These are phyloP conservation scores for Paramecium sexaurelia DNA, from an alignment of 73 alveolate species.

Conservation along the genomic window DNA sequence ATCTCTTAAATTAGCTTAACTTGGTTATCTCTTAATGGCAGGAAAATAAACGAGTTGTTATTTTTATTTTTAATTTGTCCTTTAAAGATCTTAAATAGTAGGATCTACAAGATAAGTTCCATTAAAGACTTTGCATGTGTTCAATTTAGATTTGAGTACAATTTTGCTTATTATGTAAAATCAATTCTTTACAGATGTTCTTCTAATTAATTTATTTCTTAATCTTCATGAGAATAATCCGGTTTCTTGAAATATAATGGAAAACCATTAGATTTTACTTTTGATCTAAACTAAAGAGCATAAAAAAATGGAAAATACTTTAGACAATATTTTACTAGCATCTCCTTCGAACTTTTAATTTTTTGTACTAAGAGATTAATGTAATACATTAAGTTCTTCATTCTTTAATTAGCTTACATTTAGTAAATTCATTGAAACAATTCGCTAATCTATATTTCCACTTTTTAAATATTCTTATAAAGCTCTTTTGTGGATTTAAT, in stretches of 20 bases:
- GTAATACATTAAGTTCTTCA: background rate
- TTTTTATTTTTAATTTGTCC: background rate
- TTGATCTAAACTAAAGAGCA: background rate
- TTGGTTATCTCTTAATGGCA: background rate
- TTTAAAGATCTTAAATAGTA: background rate
- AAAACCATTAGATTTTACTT: background rate
- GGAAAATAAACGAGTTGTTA: background rate
- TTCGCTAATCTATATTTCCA: slow-evolving; percentile 7
- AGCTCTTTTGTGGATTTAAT: slow-evolving; percentile 24
- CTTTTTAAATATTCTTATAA: background rate
- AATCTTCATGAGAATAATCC: slow-evolving; percentile 19
- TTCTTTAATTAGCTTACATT: background rate
- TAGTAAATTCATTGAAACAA: slow-evolving; percentile 24
- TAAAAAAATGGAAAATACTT: background rate
- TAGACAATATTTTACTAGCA: background rate
- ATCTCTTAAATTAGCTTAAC: background rate
- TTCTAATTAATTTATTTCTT: slow-evolving; percentile 23
- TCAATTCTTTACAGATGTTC: background rate
- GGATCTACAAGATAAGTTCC: slow-evolving; percentile 51
- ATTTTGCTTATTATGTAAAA: background rate
- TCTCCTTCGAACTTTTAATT: background rate
- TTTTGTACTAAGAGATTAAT: background rate
- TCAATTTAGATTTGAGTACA: slow-evolving; percentile 43
- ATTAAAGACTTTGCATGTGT: slow-evolving; percentile 47
- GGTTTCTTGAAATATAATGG: background rate